Evolutionary conservation across 345 rosid genomes (phyloP), one percentile per base, ranked within the genome.

Genomic region (Syzygium aromaticum): DNA sequence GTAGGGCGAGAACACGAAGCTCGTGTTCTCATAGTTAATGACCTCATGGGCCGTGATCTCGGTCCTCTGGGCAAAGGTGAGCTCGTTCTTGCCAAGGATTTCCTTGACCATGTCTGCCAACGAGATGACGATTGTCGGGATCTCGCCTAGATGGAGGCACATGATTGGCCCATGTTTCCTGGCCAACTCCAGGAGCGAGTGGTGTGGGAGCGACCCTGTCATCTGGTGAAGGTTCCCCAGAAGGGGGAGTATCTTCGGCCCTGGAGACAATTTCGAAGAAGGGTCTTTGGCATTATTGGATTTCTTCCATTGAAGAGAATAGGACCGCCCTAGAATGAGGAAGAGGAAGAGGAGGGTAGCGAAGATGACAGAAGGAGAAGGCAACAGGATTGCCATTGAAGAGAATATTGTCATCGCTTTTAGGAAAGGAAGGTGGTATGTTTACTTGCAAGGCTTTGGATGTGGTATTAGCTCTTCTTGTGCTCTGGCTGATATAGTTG

Each of bases 221-320:
- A 89, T 67, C 61, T 88, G 90, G 89, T 92, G 92, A 22, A 89
- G 90, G 84, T 90, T 88, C 46, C 93, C 91, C 23, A 90, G 84
- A 6, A 93, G 14, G 2, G 93, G 92, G 13, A 92, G 90, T 51
- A 54, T 63, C 52, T 53, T 85, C 13, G 93, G 92, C 9, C 92
- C 89, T 5, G 92, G 91, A 16, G 90, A 90, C 27, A 86, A 57
- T n/a, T 86, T 86, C 43, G 77, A 21, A 23, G 19, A 17, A 10
- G 84, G 63, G 1, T 28, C 40, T 84, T 51, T 27, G 22, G 84
- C 61, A 52, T n/a, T 1, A 7, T 53, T 88, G 40, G 30, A 21
- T 84, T 53, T 56, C 19, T 73, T 77, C 86, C 40, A 61, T 64
- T 30, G n/a, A n/a, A n/a, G n/a, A n/a, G n/a, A n/a, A n/a, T n/a